Evolutionary conservation across 139 green algal species (phyloP).

Genomic region (Chlorella sp.): DNA sequence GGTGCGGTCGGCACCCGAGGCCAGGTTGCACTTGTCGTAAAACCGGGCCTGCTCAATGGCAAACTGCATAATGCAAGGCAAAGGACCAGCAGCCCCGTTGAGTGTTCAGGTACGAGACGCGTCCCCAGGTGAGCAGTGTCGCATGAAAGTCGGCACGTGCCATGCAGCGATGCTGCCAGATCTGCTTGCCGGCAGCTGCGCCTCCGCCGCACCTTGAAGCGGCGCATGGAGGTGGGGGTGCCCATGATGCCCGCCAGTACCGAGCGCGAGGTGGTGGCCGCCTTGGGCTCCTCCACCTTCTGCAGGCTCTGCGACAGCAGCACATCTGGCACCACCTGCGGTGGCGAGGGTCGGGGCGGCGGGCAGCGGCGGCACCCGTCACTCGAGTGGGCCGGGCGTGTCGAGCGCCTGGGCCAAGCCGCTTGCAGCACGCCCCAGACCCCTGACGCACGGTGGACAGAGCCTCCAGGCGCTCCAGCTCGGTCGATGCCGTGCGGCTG

Average conservation of each 20-base stretch:
- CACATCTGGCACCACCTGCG: slow-evolving; percentile 71
- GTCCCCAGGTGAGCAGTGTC: neutral
- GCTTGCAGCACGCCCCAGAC: neutral
- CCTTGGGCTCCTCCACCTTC: slow-evolving; percentile 56
- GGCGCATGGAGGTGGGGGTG: slow-evolving; percentile 2
- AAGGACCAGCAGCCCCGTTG: no score
- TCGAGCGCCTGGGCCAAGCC: neutral
- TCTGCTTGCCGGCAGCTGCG: no score
- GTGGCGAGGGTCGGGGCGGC: no score
- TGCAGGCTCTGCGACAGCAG: slow-evolving; percentile 60
- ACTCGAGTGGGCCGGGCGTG: no score
- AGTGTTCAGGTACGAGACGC: neutral
- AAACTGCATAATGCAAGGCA: slow-evolving; percentile 51
- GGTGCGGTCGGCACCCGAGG: slow-evolving; percentile 21
- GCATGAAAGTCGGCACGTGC: neutral
- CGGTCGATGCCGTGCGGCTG: neutral
- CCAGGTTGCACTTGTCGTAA: slow-evolving; percentile 63
- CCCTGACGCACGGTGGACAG: neutral
- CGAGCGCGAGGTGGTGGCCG: slow-evolving; percentile 61
- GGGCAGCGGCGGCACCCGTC: neutral
- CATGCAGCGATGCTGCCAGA: neutral
- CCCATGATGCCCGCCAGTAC: slow-evolving; percentile 65
- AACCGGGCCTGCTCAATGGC: slow-evolving; percentile 75
- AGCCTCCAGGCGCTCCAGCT: neutral
- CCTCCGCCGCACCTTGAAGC: slow-evolving; percentile 6